Evolutionary conservation across 2,329 filamentous ascomycete genomes (phyloP).

Genomic region (Aspergillus ochraceus): DNA sequence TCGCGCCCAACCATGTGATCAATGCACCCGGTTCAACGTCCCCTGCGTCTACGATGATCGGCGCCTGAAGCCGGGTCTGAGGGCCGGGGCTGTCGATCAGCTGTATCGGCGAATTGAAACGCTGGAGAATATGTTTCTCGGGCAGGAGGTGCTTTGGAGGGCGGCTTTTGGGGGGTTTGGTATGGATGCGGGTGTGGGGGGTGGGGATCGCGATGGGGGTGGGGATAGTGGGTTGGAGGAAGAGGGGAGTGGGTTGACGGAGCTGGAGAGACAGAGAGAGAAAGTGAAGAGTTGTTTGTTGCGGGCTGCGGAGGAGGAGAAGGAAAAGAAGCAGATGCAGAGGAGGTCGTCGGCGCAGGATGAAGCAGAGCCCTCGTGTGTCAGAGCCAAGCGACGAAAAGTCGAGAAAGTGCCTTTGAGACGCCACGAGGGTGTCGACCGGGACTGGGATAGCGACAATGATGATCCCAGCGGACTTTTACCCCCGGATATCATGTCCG

Average conservation of each 20-base stretch:
- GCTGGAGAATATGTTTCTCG: slow-evolving; percentile 23
- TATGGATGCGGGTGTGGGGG: neutral
- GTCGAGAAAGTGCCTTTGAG: neutral
- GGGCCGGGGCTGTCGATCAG: slow-evolving; percentile 34
- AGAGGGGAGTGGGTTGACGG: neutral
- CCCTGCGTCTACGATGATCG: slow-evolving; percentile 36
- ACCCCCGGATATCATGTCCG: slow-evolving; percentile 21
- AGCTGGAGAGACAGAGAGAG: slow-evolving; percentile 6
- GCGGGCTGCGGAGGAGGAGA: neutral
- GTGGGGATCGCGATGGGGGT: too few relatives aligned
- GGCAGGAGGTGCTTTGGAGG: slow-evolving; percentile 21
- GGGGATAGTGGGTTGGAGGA: too few relatives aligned
- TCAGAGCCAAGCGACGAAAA: neutral
- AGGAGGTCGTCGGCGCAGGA: neutral
- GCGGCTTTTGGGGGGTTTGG: slow-evolving; percentile 16
- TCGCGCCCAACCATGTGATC: slow-evolving; percentile 44
- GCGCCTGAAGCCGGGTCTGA: slow-evolving; percentile 30
- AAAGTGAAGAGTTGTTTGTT: slow-evolving; percentile 4
- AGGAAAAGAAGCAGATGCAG: neutral
- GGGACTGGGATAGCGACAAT: neutral
- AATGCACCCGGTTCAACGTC: slow-evolving; percentile 37
- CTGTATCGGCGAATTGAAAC: slow-evolving; percentile 32
- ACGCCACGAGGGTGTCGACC: too few relatives aligned
- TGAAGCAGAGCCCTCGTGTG: neutral
- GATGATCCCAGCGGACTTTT: neutral